These are phyloP conservation scores for Mycena vulgaris DNA, from an alignment of 768 basidiomycete species.

Conservation along the genomic window DNA sequence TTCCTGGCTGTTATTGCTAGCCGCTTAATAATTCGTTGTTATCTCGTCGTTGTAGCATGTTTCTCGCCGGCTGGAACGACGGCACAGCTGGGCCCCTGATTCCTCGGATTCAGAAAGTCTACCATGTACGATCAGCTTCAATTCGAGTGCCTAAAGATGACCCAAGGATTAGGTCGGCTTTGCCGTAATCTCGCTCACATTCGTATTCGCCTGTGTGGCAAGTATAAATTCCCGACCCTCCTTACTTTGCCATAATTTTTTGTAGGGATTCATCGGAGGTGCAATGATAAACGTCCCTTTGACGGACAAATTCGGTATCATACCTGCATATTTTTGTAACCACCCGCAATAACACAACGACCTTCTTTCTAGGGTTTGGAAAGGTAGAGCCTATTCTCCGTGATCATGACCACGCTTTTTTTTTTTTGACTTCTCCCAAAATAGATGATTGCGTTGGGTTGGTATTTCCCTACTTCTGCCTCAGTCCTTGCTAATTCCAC, in stretches of 20 bases:
- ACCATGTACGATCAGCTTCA: constrained; percentile 8
- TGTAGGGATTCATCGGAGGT: constrained; percentile 62
- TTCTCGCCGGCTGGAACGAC: constrained; percentile 25
- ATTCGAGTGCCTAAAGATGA: background rate
- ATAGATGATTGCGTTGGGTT: constrained; percentile 25
- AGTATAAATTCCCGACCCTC: constrained; percentile 32
- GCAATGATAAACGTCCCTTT: constrained; percentile 64
- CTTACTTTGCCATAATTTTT: constrained; percentile 40
- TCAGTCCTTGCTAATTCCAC: background rate
- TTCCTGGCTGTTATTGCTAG: background rate
- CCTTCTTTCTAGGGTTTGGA: constrained; percentile 50
- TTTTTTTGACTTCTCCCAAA: background rate
- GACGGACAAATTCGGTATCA: constrained; percentile 45
- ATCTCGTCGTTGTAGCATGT: constrained; percentile 4
- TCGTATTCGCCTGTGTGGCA: constrained; percentile 61
- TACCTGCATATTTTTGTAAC: background rate
- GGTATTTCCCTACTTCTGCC: background rate
- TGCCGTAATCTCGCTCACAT: constrained; percentile 72
- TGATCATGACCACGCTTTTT: background rate
- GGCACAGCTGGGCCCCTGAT: constrained; percentile 33
- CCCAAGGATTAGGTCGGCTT: constrained; percentile 59
- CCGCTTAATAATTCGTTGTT: background rate
- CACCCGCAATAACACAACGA: background rate
- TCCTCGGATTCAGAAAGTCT: constrained; percentile 34
- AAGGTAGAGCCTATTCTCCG: constrained; percentile 46